Evolutionary conservation across 2,329 filamentous ascomycete species (phyloP), one percentile per base, ranked within the genome.

Genomic region (Graphilbum ipis-grandicollis): DNA sequence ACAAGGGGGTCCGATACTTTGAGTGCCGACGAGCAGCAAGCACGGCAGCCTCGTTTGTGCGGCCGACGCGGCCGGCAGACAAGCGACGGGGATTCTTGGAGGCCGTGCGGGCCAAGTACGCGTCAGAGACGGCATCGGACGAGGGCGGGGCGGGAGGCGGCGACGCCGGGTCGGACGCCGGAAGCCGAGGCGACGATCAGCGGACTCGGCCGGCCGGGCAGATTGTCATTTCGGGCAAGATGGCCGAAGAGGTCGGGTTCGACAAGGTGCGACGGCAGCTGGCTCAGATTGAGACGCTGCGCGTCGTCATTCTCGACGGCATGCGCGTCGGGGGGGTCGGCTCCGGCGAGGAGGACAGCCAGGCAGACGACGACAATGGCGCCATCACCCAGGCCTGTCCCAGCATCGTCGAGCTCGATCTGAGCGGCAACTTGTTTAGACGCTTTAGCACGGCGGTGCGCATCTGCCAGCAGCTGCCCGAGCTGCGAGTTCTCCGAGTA

Each of bases 201-300:
- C 5, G 6, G 21, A 10, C 12, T 19, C 13, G 18, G 15, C 17
- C 19, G 12, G 30, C 33, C 21, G 36, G 34, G 22, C 63, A 71
- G 34, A 79, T 93, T 43, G 59, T 65, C 38, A 78, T 65, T 66
- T 93, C 63, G 58, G 81, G 56, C 28, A 96, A 96, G 57, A 70
- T 86, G 15, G 88, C 83, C 5, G 80, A 96, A 58, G 88, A 96
- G 58, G 73, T 96, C 25, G 90, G 90, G 22, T 96, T 96, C 47
- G 85, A 93, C 47, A 94, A 94, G 63, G 83, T 94, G 46, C 73
- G 79, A 31, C 69, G 69, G 45, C 74, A 86, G 56, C 75, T 92
- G 49, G 79, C 85, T 46, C 65, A 79, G 50, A 63, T 96, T 23
- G 63, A 77, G 38, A 81, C 90, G 48, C 66, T 96, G 41, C 77